Conservation (phyloP, 495 filamentous ascomycete genomes). For the Hypomontagnella submonticulosa region DNA sequence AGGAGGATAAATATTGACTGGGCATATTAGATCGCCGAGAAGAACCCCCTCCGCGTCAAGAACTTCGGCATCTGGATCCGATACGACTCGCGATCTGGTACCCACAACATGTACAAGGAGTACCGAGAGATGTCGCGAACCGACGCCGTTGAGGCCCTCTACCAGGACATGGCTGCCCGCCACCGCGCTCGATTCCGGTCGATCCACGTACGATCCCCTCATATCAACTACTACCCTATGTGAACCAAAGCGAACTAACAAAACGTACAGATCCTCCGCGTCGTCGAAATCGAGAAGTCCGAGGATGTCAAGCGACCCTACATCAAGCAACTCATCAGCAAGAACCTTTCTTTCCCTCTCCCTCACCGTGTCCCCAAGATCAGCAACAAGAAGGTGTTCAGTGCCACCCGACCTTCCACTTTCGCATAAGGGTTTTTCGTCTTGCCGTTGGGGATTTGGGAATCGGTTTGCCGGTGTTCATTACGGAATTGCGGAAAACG, state of each 20-base stretch:
- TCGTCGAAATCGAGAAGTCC: slow-evolving; percentile 93
- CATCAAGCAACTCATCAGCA: slow-evolving; percentile 96
- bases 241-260: slow-evolving; percentile 41
- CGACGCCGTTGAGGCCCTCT: slow-evolving; percentile 94
- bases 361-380: slow-evolving; percentile 90
- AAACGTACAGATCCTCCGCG: slow-evolving; percentile 86
- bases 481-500: slow-evolving; percentile 63
- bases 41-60: slow-evolving; percentile 98
- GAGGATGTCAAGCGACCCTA: slow-evolving; percentile 96
- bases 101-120: slow-evolving; percentile 99
- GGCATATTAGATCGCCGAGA: slow-evolving; percentile 87
- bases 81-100: slow-evolving; percentile 99
- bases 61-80: slow-evolving; percentile 99
- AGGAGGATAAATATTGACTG: slow-evolving; percentile 14
- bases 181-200: slow-evolving; percentile 98
- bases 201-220: slow-evolving; percentile 83
- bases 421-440: slow-evolving; percentile 68
- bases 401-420: slow-evolving; percentile 89
- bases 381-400: slow-evolving; percentile 85
- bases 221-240: slow-evolving; percentile 47
- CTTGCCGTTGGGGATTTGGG: slow-evolving; percentile 58
- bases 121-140: slow-evolving; percentile 97
- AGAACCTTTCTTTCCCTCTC: slow-evolving; percentile 97
- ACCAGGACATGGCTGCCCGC: slow-evolving; percentile 99
- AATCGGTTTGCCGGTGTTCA: slow-evolving; percentile 64